Conservation (phyloP, 176 grass and related monocot species). For the Cenchrus fungigraminus region DNA sequence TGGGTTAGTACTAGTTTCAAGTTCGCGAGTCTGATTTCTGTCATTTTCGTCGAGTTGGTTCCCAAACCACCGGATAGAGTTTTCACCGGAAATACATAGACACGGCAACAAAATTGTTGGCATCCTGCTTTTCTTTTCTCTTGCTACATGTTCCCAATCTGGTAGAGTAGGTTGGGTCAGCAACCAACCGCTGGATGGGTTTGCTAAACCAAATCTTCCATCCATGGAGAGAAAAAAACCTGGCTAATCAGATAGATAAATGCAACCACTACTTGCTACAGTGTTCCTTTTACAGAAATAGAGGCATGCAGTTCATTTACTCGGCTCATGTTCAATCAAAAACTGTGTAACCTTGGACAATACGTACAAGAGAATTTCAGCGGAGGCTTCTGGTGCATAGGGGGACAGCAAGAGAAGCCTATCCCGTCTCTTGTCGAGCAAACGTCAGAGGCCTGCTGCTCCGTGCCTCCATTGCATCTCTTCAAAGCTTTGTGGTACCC, state of each 20-base stretch:
- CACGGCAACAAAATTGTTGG: neutral
- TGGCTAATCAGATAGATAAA: neutral
- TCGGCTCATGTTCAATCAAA: neutral
- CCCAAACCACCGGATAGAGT: neutral
- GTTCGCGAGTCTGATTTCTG: neutral
- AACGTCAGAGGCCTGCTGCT: neutral
- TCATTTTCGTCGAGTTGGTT: neutral
- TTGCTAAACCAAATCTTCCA: neutral
- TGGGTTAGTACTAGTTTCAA: neutral
- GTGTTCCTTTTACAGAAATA: neutral
- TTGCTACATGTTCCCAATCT: conserved; percentile 8
- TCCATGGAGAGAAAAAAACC: neutral
- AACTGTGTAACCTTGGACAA: neutral
- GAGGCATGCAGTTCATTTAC: neutral
- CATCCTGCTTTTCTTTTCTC: no score
- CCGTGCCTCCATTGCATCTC: neutral
- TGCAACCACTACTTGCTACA: neutral
- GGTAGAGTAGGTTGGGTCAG: neutral
- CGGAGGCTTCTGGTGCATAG: neutral
- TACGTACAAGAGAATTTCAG: neutral
- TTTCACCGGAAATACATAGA: neutral
- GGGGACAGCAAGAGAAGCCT: neutral
- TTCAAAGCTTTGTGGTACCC: neutral
- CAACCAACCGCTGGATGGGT: neutral
- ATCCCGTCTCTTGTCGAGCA: neutral